phyloP scores from a whole-genome alignment of 768 basidiomycete species.

The Lentinula detonsa region DNA sequence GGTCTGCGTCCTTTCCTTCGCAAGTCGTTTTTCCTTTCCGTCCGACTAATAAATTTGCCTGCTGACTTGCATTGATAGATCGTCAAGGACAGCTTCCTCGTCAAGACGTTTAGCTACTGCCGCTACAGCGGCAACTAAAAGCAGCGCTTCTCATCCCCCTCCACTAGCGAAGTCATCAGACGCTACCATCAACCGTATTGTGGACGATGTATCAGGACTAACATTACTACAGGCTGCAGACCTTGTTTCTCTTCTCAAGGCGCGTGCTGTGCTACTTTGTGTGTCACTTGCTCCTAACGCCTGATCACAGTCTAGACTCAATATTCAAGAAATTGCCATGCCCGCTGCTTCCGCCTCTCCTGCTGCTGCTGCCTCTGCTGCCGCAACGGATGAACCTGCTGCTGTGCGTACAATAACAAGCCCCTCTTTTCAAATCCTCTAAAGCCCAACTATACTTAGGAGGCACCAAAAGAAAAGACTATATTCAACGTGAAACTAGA shows the following conservation, averaged over 20 bases:
- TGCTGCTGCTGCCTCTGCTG: constrained; percentile 45
- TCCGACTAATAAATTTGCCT: background rate
- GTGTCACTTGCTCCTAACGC: background rate
- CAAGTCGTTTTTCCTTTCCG: constrained; percentile 14
- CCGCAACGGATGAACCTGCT: constrained; percentile 51
- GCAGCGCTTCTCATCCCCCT: constrained; percentile 35
- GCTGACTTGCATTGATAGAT: constrained; percentile 17
- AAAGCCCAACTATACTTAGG: constrained; percentile 31
- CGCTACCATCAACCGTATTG: constrained; percentile 72
- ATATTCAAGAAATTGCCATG: constrained; percentile 97
- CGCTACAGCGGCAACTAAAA: constrained; percentile 34
- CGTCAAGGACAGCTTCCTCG: constrained; percentile 27
- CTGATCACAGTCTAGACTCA: constrained; percentile 66
- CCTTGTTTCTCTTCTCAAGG: constrained; percentile 89
- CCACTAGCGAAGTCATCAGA: constrained; percentile 38
- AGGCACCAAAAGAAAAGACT: constrained; percentile 98
- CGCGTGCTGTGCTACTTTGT: constrained; percentile 23
- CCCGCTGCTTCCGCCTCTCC: constrained; percentile 67
- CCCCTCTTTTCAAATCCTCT: background rate
- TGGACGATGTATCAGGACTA: constrained; percentile 86
- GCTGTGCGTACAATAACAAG: constrained; percentile 45
- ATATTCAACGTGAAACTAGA: constrained; percentile 94
- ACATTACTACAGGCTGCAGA: constrained; percentile 94
- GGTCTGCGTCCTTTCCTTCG: constrained; percentile 31
- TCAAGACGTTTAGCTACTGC: constrained; percentile 57